Percentiles rank a stretch among this genome's conserved stretches.
These are phyloP conservation scores for Phialemoniopsis sp. DNA, from an alignment of 2,329 filamentous ascomycete species.

Conservation along the genomic window DNA sequence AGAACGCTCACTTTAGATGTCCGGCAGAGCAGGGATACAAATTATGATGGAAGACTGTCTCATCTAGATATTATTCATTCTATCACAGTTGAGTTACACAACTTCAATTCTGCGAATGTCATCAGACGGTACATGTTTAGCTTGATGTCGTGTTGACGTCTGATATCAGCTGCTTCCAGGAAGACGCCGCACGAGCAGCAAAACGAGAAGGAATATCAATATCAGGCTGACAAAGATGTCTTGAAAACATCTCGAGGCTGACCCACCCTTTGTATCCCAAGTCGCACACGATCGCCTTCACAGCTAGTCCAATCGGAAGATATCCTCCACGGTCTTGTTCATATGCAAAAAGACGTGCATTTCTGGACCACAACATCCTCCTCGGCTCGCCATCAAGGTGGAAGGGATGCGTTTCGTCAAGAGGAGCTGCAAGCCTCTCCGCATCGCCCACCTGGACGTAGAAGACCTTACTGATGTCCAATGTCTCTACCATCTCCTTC, in stretches of 20 bases:
- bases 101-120: too few relatives aligned
- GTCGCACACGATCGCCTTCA: slow-evolving; percentile 46
- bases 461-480: slow-evolving; percentile 53
- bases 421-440: slow-evolving; percentile 42
- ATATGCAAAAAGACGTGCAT: slow-evolving; percentile 56
- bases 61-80: too few relatives aligned
- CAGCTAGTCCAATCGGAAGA: slow-evolving; percentile 49
- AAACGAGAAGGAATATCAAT: too few relatives aligned
- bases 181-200: too few relatives aligned
- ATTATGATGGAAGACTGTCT: too few relatives aligned
- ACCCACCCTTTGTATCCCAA: slow-evolving; percentile 56
- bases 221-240: too few relatives aligned
- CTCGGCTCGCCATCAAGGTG: slow-evolving; percentile 48
- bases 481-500: slow-evolving; percentile 31
- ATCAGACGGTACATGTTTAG: too few relatives aligned
- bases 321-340: slow-evolving; percentile 52
- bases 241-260: slow-evolving; percentile 58
- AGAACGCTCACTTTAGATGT: too few relatives aligned
- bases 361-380: slow-evolving; percentile 61
- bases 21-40: too few relatives aligned
- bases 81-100: too few relatives aligned
- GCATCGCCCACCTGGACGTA: slow-evolving; percentile 62
- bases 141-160: too few relatives aligned
- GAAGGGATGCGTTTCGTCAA: slow-evolving; percentile 46
- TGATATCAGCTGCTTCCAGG: too few relatives aligned